Evolutionary conservation across 2,329 filamentous ascomycete species (phyloP).

Genomic region (Fusarium sarcochroum): DNA sequence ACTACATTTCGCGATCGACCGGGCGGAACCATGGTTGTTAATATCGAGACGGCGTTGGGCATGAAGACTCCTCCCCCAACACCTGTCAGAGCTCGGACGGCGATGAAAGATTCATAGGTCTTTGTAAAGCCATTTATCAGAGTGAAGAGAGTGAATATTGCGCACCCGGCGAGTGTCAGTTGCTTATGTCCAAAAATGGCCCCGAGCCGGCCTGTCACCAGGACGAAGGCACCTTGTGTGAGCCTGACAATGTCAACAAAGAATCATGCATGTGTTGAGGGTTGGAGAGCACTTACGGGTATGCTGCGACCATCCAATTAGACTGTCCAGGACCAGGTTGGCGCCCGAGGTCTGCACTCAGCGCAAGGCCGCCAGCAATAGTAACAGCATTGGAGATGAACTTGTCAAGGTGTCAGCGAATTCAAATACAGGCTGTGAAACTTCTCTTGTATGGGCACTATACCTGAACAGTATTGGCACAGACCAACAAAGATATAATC

Average conservation of each 20-base stretch:
- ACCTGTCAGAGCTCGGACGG: conserved; percentile 62
- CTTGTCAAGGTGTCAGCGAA: neutral
- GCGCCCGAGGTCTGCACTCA: conserved; percentile 18
- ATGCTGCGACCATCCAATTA: conserved; percentile 28
- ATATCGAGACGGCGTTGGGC: conserved; percentile 66
- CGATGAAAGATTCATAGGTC: conserved; percentile 58
- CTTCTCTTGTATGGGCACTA: accelerated
- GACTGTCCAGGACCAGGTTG: conserved; percentile 20
- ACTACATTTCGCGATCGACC: conserved; percentile 52
- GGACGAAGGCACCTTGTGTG: conserved; percentile 66
- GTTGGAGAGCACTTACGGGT: conserved; percentile 1
- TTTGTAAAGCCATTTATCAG: conserved; percentile 61
- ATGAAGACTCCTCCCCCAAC: conserved; percentile 64
- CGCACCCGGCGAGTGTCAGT: conserved; percentile 58
- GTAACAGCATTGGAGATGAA: conserved; percentile 19
- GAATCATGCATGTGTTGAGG: accelerated
- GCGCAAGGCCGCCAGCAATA: conserved; percentile 10
- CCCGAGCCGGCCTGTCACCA: conserved; percentile 66
- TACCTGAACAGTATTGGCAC: conserved; percentile 23
- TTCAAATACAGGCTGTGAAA: accelerated
- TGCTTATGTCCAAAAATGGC: conserved; percentile 67
- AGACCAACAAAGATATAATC: conserved; percentile 18
- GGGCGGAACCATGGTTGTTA: conserved; percentile 63
- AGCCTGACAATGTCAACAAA: conserved; percentile 50
- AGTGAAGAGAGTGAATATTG: conserved; percentile 59